Base-by-base conservation (phyloP, 768 basidiomycete genomes). In the Rhodotorula paludigena region DNA sequence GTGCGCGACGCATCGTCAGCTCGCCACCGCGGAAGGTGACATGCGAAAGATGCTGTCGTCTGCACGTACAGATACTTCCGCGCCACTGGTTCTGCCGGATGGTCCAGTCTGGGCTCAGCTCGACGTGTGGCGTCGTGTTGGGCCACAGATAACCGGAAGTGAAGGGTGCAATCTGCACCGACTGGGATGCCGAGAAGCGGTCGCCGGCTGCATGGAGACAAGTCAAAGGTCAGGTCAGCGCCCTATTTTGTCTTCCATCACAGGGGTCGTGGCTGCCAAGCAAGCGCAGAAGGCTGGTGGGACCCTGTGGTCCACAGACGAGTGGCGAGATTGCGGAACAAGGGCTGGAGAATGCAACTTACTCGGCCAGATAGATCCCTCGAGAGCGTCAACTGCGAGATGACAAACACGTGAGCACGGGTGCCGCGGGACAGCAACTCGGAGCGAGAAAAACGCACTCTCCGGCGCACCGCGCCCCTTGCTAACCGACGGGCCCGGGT, bases 381-480 rank as follows among this genome's bases (percentile, higher is more conserved):
- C 93, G 64, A 94, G 76, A 64, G 96, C 82, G 41, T 71, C 69
- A 44, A 71, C 64, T 66, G 64, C 12, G 14, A 32, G 30, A 16
- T 28, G 15, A 23, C 3, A 7, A 5, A 25, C 23, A 7, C 1
- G 49, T 30, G 10, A 52, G 57, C 12, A 33, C 3, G n/a, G 12
- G 15, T 5, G 41, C 4, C 14, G n/a, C 5, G 38, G 21, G 30
- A 12, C 0, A 15, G 1, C 2, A 8, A n/a, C 7, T 23, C 15
- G 5, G 38, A 16, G 35, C 28, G 21, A 3, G 39, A 2, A 12
- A 12, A 15, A 53, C 57, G 33, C 45, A 63, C 66, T 91, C 81
- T 98, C 94, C 1, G 94, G 93, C 2, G 87, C 89, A 36, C 85
- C 85, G 59, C 93, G 85, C 18, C 86, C 81, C 21, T 75, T 80